A percentile compares a stretch with the other conserved stretches of the same genome.
Conservation (phyloP, 371 early-diverging fungal genomes). For the Apophysomyces trapeziformis region DNA sequence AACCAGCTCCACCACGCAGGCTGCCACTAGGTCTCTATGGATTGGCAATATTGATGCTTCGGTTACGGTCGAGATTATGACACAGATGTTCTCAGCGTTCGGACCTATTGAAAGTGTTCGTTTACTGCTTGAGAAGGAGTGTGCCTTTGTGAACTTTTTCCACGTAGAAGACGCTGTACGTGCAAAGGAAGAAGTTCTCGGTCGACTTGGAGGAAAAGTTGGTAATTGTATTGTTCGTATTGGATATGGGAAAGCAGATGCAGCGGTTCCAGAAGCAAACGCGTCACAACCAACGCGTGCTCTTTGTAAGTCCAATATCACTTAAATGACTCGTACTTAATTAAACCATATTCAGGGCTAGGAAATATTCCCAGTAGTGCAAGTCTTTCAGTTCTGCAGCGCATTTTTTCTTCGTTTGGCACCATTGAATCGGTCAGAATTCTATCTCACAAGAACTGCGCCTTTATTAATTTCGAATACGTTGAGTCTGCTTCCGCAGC, state of each 20-base stretch:
- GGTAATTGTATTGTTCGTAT: constrained; percentile 82
- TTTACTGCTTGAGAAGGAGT: constrained; percentile 94
- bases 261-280: constrained; percentile 48
- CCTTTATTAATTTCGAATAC: constrained; percentile 93
- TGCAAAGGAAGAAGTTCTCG: constrained; percentile 88
- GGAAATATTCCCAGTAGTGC: constrained; percentile 90
- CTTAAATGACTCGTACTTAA: background rate
- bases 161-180: constrained; percentile 86
- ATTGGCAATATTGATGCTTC: constrained; percentile 90
- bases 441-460: constrained; percentile 95
- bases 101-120: constrained; percentile 94
- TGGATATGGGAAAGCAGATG: constrained; percentile 91
- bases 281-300: constrained; percentile 52
- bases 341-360: constrained; percentile 67
- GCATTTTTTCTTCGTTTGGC: constrained; percentile 85
- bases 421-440: constrained; percentile 93
- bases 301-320: constrained; percentile 40
- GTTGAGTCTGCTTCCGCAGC: constrained; percentile 90
- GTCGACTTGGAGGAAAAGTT: constrained; percentile 74
- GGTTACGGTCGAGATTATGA: constrained; percentile 79
- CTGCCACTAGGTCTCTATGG: constrained; percentile 90
- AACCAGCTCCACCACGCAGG: constrained; percentile 41
- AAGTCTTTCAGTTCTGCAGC: constrained; percentile 77
- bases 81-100: constrained; percentile 82
- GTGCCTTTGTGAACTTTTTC: constrained; percentile 95